These are phyloP conservation scores for Scutellaria barbata DNA, from an alignment of 257 asterid species.

Conservation along the genomic window DNA sequence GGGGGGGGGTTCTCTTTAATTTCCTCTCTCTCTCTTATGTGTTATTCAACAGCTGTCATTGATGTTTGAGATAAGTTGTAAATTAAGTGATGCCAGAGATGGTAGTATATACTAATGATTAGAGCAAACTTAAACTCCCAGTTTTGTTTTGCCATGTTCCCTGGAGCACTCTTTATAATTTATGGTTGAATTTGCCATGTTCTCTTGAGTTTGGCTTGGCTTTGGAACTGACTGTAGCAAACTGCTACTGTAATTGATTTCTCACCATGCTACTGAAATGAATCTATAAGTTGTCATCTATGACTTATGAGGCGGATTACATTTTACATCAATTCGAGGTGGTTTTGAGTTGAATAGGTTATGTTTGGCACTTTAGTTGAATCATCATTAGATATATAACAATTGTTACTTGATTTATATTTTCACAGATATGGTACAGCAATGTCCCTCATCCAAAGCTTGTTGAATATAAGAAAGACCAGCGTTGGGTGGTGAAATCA, in stretches of 20 bases:
- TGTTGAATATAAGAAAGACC: constrained; percentile 94
- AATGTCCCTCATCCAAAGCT: constrained; percentile 98
- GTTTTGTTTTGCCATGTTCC: too few relatives aligned
- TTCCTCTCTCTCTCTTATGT: neutral
- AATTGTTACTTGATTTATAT: constrained; percentile 23
- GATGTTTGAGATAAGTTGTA: neutral
- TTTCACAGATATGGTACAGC: constrained; percentile 80
- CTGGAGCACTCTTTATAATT: too few relatives aligned
- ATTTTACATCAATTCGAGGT: neutral
- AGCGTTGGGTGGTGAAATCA: constrained; percentile 78
- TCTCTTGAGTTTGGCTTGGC: too few relatives aligned
- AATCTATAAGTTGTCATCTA: neutral
- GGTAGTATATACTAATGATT: neutral
- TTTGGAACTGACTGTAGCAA: neutral
- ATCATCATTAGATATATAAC: constrained; percentile 8
- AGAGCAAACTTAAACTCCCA: constrained; percentile 1
- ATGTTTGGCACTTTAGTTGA: constrained; percentile 16
- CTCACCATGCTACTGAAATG: neutral
- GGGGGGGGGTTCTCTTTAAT: neutral
- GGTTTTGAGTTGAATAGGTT: constrained; percentile 16
- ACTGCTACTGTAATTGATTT: neutral
- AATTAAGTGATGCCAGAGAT: neutral
- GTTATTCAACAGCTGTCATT: constrained; percentile 8
- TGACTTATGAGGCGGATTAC: neutral
- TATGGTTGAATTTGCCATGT: too few relatives aligned